Base-by-base conservation (phyloP, 2,329 filamentous ascomycete species). In the Amauroascus verrucosus region DNA sequence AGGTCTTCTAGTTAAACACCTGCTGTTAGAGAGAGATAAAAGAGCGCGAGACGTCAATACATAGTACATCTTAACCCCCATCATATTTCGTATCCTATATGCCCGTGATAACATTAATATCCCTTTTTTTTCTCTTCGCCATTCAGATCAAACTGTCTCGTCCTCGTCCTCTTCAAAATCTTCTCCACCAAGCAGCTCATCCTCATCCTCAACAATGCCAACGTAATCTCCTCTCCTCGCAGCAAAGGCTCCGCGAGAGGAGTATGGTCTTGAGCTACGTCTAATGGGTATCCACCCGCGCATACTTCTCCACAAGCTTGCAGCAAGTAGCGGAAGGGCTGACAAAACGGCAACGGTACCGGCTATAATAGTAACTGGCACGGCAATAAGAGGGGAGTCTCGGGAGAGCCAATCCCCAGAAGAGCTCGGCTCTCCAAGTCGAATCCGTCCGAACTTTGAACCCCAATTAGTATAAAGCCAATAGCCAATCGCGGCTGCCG, bases 121-220 rank as follows among this genome's bases (percentile, higher is more conserved):
- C 20, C 22, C 6, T 28, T 44, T 49, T 43, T 33, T n/a, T n/a
- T n/a, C n/a, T n/a, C n/a, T n/a, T 18, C 16, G 28, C 20, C 35
- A 14, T 16, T 16, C 30, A 37, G 30, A 33, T 44, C 33, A 56
- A 47, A 63, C 64, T 53, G 72, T 70, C 50, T 72, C 86, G 57
- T 96, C 91, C 64, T 96, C 90, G 59, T 96, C 91, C 60, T 86
- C 89, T 59, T 96, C 91, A 60, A 88, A 89, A 56, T 95, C 90
- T 61, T 96, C 91, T 0, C 62, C 63, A 1, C 93, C 93, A 33
- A 98, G 72, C 60, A 98, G 73, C 74, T 97, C 91, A 47, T 91
- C 91, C 67, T 97, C 93, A 65, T 97, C 93, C 48, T 93, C 86
- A 63, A 95, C 89, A 49, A 95, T 88, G 63, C 85, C 79, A 14